Conservation (phyloP, 1,284 basidiomycete genomes). For the Peniophora sp. region DNA sequence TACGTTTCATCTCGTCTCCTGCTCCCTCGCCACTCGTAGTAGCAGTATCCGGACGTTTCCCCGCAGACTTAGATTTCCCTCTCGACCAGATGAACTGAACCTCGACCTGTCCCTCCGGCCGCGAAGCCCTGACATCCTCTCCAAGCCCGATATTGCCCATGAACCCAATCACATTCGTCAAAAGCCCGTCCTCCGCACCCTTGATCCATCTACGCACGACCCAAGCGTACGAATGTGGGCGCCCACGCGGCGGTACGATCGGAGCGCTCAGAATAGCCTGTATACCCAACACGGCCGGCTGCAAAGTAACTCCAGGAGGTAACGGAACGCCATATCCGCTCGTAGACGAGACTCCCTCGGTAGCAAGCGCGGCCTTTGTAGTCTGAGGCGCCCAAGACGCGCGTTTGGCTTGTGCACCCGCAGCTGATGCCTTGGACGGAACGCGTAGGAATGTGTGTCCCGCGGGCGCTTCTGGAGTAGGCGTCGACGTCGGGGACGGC, state of each 20-base stretch:
- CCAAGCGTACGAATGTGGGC: slow-evolving; percentile 74
- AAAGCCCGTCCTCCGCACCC: slow-evolving; percentile 27
- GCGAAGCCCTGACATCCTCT: slow-evolving; percentile 11
- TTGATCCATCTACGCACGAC: slow-evolving; percentile 77
- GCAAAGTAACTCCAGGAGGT: slow-evolving; percentile 14
- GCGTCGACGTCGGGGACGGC: neutral
- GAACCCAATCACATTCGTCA: slow-evolving; percentile 34
- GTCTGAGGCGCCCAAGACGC: neutral
- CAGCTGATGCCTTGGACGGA: neutral
- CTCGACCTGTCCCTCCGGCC: slow-evolving; percentile 34
- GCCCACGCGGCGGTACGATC: slow-evolving; percentile 29
- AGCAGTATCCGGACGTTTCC: slow-evolving; percentile 19
- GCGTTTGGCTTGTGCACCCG: neutral
- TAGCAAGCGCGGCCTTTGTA: neutral
- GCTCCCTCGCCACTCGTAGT: slow-evolving; percentile 10
- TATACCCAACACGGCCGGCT: slow-evolving; percentile 57
- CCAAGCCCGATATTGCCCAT: slow-evolving; percentile 15
- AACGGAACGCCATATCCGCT: slow-evolving; percentile 2
- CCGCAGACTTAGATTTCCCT: slow-evolving; percentile 25
- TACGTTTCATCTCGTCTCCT: neutral
- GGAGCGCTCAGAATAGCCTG: slow-evolving; percentile 44
- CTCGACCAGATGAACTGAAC: slow-evolving; percentile 72
- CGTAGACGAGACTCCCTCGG: neutral
- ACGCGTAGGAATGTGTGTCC: neutral
- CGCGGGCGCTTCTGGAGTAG: neutral